Conservation (phyloP, 371 early-diverging fungal genomes). For the Mucor lusitanicus region DNA sequence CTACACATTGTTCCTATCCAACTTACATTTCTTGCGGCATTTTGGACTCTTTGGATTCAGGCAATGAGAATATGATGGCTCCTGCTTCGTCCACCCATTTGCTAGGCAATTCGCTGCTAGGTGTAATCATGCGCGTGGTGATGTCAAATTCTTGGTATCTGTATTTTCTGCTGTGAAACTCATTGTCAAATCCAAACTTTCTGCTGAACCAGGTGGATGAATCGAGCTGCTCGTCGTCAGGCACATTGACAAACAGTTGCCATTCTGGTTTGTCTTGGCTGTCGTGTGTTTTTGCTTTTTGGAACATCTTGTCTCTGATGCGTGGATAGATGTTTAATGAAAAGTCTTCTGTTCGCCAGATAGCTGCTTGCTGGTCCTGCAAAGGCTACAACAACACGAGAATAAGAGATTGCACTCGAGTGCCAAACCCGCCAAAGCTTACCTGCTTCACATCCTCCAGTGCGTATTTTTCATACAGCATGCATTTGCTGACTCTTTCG, state of each 20-base stretch:
- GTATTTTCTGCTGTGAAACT: conserved; percentile 13
- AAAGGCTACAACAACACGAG: not conserved
- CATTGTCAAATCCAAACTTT: conserved; percentile 36
- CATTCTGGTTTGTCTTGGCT: conserved; percentile 9
- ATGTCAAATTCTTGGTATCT: conserved; percentile 19
- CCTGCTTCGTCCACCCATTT: conserved; percentile 31
- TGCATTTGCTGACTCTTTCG: not conserved
- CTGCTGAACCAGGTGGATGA: conserved; percentile 32
- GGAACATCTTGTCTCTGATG: conserved; percentile 10
- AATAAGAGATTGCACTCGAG: not conserved
- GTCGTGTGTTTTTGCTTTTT: not conserved
- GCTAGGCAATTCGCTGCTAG: not conserved
- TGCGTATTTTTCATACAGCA: conserved; percentile 8
- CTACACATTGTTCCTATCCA: not conserved
- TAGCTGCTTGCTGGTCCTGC: conserved; percentile 2
- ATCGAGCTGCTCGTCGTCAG: not conserved
- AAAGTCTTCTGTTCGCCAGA: conserved; percentile 36
- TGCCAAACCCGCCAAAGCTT: not conserved
- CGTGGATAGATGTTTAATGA: conserved; percentile 22
- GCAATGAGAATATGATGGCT: conserved; percentile 34
- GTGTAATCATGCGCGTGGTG: conserved; percentile 19
- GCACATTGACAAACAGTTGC: conserved; percentile 31
- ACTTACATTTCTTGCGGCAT: conserved; percentile 9
- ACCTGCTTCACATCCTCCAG: conserved; percentile 5
- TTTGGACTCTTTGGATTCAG: conserved; percentile 19